These are phyloP conservation scores for Diaporthe citriasiana DNA, from an alignment of 2,329 filamentous ascomycete species.

Conservation along the genomic window DNA sequence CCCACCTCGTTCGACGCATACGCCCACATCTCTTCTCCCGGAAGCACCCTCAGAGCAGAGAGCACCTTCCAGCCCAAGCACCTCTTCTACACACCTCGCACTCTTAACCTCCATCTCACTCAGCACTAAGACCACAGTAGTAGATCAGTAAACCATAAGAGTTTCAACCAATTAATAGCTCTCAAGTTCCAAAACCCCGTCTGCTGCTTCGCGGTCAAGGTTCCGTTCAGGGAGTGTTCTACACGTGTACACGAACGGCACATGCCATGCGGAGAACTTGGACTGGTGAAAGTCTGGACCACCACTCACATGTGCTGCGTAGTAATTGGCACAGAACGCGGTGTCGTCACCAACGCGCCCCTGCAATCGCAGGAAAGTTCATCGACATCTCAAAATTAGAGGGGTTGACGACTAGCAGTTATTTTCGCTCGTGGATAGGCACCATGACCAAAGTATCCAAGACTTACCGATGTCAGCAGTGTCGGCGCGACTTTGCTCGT, in stretches of 20 bases:
- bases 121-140: not conserved
- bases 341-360: not conserved
- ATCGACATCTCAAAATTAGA: not conserved
- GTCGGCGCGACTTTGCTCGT: slow-evolving; percentile 1
- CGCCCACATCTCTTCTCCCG: not conserved
- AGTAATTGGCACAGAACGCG: not conserved
- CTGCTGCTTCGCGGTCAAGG: not conserved
- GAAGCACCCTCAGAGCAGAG: not conserved
- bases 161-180: too few relatives aligned
- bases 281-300: not conserved
- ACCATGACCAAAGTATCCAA: not conserved
- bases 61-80: not conserved
- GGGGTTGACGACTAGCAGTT: not conserved
- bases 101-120: not conserved
- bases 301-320: not conserved
- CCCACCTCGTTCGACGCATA: not conserved
- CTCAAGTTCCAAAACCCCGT: not conserved
- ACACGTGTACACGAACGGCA: not conserved
- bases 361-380: not conserved
- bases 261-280: not conserved
- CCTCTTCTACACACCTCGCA: not conserved
- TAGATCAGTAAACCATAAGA: too few relatives aligned
- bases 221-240: not conserved
- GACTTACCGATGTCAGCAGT: slow-evolving; percentile 7
- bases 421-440: not conserved